These are phyloP conservation scores for Trichoderma asperellum DNA, from an alignment of 2,329 filamentous ascomycete species.

Conservation along the genomic window DNA sequence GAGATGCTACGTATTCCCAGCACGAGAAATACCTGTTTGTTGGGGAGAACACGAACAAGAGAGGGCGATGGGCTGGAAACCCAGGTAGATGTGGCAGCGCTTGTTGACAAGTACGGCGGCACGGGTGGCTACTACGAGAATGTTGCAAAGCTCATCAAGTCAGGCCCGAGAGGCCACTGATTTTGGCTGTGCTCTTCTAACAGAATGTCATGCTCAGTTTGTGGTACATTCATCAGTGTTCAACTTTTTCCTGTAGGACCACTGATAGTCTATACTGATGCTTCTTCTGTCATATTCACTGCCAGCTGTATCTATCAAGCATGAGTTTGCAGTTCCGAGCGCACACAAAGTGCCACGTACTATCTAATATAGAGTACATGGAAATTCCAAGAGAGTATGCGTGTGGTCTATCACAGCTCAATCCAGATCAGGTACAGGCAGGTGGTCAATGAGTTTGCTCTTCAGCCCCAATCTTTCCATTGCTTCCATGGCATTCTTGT, in stretches of 20 bases:
- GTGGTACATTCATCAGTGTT: neutral
- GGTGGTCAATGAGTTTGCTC: slow-evolving; percentile 74
- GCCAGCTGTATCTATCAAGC: no score
- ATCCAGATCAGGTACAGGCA: slow-evolving; percentile 72
- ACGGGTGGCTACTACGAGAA: slow-evolving; percentile 62
- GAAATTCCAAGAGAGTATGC: no score
- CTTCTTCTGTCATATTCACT: no score
- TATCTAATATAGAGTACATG: no score
- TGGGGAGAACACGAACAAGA: slow-evolving; percentile 61
- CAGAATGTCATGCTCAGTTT: neutral
- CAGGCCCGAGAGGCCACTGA: slow-evolving; percentile 46
- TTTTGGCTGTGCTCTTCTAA: neutral
- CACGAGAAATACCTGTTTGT: slow-evolving; percentile 80
- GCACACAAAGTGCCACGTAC: no score
- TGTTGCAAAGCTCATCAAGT: slow-evolving; percentile 64
- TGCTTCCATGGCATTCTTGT: slow-evolving; percentile 66
- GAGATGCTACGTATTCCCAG: slow-evolving; percentile 91
- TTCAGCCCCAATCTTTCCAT: slow-evolving; percentile 67
- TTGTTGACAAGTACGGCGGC: slow-evolving; percentile 59
- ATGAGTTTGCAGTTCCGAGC: no score
- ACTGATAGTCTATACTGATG: no score
- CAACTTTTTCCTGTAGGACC: neutral
- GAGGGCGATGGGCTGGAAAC: slow-evolving; percentile 34
- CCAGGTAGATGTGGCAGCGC: slow-evolving; percentile 43
- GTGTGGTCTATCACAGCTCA: neutral